Base-by-base conservation (phyloP, 1,139 yeast genomes). In the Geotrichum aggregatum region DNA sequence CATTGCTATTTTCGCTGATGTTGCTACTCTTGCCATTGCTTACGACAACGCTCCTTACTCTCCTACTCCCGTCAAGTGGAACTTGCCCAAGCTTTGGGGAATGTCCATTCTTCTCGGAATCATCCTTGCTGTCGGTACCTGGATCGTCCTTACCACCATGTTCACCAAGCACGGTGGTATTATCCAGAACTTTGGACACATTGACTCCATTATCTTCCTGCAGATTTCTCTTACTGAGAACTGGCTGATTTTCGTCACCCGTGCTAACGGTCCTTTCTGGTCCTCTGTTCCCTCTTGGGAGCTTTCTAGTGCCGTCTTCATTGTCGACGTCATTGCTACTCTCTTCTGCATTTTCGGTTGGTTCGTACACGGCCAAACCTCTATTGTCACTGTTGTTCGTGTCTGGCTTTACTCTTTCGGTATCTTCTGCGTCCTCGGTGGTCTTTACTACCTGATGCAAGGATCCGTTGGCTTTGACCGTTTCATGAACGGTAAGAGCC, bases 1-100 rank as follows among this genome's bases (percentile, higher is more conserved):
- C 74, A 78, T 82, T 75, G 87, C 87, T 61, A 80, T 82, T 66
- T 82, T 82, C 72, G 87, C 87, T 65, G 87, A 82, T 73, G 83
- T 82, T 70, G 87, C 87, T 59, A 82, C 87, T 66, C 75, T 82
- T 67, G 87, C 87, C 61, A 82, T 82, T 74, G 87, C 87, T 65
- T 83, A 82, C 72, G 87, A 82, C 70, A 69, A 92, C 67, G 98
- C 98, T 76, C 98, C 98, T 70, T 92, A 79, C 80, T 94, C 92
- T 74, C 95, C 88, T 73, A 77, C 78, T 70, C 98, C 98, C 66
- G 98, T 92, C 70, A 92, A 92, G 78, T 92, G 98, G 98, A 91
- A 92, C 84, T 77, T 91, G 71, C 87, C 87, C 69, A 80, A 83
- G 78, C 80, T 82, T 68, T 83, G 87, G 87, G 85, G 85, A 71